These are phyloP conservation scores for Dendryphion nanum DNA, from an alignment of 2,329 filamentous ascomycete species.

Conservation along the genomic window DNA sequence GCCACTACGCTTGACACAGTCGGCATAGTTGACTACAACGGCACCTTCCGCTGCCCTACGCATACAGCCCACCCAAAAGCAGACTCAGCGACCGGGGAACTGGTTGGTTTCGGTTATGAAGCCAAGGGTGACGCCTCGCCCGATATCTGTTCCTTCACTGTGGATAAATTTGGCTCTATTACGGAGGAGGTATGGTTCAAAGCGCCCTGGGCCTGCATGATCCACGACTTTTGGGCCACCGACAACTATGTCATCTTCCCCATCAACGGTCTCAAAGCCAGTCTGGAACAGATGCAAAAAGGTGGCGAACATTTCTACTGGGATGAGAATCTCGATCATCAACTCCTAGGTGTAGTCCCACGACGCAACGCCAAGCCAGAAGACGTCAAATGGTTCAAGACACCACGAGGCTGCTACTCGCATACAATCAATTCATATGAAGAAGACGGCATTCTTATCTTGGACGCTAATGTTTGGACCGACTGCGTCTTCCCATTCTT, in stretches of 20 bases:
- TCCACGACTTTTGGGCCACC: slow-evolving; percentile 45
- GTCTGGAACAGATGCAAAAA: slow-evolving; percentile 37
- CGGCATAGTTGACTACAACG: slow-evolving; percentile 4
- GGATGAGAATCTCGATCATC: slow-evolving; percentile 36
- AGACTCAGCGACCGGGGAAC: slow-evolving; percentile 11
- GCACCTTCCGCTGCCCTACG: slow-evolving; percentile 11
- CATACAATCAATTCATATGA: slow-evolving; percentile 40
- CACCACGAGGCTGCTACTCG: slow-evolving; percentile 36
- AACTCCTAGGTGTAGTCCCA: slow-evolving; percentile 17
- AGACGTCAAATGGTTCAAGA: slow-evolving; percentile 35
- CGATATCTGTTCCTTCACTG: slow-evolving; percentile 39
- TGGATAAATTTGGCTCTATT: slow-evolving; percentile 29
- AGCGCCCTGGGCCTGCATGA: slow-evolving; percentile 39
- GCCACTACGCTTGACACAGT: slow-evolving; percentile 14
- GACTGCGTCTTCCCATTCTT: slow-evolving; percentile 38
- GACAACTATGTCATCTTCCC: slow-evolving; percentile 33
- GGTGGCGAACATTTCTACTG: slow-evolving; percentile 40
- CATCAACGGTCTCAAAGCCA: slow-evolving; percentile 6
- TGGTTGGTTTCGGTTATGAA: slow-evolving; percentile 28
- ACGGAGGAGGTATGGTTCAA: slow-evolving; percentile 36
- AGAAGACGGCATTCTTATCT: slow-evolving; percentile 27
- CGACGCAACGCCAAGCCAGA: slow-evolving; percentile 9
- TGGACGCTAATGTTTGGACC: slow-evolving; percentile 29
- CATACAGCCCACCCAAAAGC: slow-evolving; percentile 21
- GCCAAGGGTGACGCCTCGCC: slow-evolving; percentile 42